Conservation (phyloP, 2,329 filamentous ascomycete species). For the Orbilia ellipsospora region DNA sequence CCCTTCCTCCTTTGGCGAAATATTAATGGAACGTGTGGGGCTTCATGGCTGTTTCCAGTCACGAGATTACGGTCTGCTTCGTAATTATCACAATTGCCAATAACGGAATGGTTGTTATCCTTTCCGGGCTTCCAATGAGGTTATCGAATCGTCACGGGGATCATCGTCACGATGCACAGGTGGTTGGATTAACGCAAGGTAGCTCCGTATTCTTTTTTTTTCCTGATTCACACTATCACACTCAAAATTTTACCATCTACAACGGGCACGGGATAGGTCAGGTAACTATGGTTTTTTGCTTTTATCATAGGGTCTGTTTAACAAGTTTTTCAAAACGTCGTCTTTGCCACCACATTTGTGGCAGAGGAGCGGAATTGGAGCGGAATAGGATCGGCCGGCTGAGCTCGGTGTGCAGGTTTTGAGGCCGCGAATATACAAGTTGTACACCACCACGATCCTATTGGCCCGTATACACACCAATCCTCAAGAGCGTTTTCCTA, state of each 20-base stretch:
- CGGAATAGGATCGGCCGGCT: no score
- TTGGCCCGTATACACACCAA: no score
- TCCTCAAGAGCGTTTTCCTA: no score
- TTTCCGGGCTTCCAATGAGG: constrained; percentile 9
- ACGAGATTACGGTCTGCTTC: constrained; percentile 20
- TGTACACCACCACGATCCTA: no score
- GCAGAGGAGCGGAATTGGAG: no score
- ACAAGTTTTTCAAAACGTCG: no score
- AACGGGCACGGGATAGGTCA: constrained; percentile 23
- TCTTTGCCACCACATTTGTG: no score
- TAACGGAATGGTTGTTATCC: constrained; percentile 12
- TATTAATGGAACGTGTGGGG: not conserved
- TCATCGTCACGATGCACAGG: not conserved
- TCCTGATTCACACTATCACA: constrained; percentile 31
- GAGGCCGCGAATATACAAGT: no score
- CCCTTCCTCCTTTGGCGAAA: not conserved
- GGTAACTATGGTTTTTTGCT: not conserved
- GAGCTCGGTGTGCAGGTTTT: no score
- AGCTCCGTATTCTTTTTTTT: not conserved
- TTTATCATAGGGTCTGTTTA: no score
- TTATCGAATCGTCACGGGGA: constrained; percentile 29
- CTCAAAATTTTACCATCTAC: constrained; percentile 34
- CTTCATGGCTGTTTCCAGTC: constrained; percentile 1
- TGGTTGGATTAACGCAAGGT: constrained; percentile 1
- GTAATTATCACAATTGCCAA: constrained; percentile 43